Conservation (phyloP, 2,329 filamentous ascomycete species). For the Dichotomopilus funicola region DNA sequence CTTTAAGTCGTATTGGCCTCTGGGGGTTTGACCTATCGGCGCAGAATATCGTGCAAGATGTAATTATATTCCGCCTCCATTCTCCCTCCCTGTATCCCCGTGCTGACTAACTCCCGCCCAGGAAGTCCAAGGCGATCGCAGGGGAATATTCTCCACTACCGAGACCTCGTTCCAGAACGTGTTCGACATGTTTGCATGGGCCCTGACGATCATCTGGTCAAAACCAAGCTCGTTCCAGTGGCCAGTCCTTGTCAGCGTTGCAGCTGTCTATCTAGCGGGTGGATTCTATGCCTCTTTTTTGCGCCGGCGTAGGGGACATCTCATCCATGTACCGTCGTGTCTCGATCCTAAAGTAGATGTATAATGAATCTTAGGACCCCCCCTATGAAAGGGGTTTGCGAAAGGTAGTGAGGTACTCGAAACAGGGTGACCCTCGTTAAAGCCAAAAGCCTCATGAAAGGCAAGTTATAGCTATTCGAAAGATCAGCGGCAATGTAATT, state of each 20-base stretch:
- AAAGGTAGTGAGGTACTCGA: too few species aligned
- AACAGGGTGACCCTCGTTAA: too few species aligned
- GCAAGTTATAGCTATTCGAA: too few species aligned
- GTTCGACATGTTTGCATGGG: conserved; percentile 63
- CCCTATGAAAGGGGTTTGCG: too few species aligned
- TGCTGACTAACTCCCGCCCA: background rate
- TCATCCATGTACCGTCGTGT: conserved; percentile 31
- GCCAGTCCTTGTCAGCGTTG: conserved; percentile 53
- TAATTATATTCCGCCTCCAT: conserved; percentile 21
- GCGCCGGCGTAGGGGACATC: background rate
- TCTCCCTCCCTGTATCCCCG: background rate
- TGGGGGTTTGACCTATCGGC: conserved; percentile 2
- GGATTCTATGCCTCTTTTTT: conserved; percentile 12
- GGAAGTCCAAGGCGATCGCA: background rate
- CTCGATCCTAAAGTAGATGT: too few species aligned
- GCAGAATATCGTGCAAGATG: conserved; percentile 51
- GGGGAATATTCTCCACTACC: conserved; percentile 58
- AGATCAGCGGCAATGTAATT: too few species aligned
- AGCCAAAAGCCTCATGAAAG: too few species aligned
- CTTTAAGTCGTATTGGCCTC: conserved; percentile 4
- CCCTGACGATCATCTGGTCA: conserved; percentile 57
- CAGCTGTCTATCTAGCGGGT: conserved; percentile 40
- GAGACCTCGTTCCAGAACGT: conserved; percentile 63
- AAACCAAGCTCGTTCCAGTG: conserved; percentile 57
- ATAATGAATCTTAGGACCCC: too few species aligned